Evolutionary conservation across 176 grass and related monocot species (phyloP).

Genomic region (Poa pratensis): DNA sequence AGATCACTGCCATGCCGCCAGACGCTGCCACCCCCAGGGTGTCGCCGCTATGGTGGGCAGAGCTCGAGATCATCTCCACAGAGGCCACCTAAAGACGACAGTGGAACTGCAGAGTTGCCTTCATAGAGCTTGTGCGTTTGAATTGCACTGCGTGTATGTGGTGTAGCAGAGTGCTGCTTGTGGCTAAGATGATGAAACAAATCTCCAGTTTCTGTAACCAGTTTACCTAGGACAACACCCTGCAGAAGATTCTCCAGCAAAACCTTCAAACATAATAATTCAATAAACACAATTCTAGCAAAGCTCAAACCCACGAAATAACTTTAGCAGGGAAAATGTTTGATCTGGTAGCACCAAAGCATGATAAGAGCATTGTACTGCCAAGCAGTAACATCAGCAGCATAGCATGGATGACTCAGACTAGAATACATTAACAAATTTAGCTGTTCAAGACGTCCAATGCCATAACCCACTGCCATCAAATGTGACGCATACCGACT

Average conservation of each 20-base stretch:
- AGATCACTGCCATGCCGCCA: slow-evolving; percentile 79
- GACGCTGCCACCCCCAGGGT: slow-evolving; percentile 70
- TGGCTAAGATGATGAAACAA: neutral
- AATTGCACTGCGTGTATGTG: neutral
- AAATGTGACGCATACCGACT: slow-evolving; percentile 40
- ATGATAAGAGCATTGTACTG: neutral
- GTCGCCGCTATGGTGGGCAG: slow-evolving; percentile 93
- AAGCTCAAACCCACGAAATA: neutral
- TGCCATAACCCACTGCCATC: slow-evolving; percentile 29
- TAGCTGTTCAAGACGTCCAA: slow-evolving; percentile 50
- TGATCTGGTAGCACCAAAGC: neutral
- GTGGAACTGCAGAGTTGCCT: neutral
- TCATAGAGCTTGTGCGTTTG: neutral
- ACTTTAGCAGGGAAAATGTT: neutral
- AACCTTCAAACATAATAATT: neutral
- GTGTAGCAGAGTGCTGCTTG: slow-evolving; percentile 1
- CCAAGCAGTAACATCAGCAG: slow-evolving; percentile 20
- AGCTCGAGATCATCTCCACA: slow-evolving; percentile 82
- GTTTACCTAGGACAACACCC: neutral
- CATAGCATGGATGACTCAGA: slow-evolving; percentile 29
- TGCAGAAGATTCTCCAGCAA: neutral
- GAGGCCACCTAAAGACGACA: slow-evolving; percentile 45
- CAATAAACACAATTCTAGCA: neutral
- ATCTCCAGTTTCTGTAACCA: neutral
- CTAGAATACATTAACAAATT: slow-evolving; percentile 42